Percentiles rank a stretch among this genome's conserved stretches.
Evolutionary conservation across 2,329 filamentous ascomycete species (phyloP).

Genomic region (Colletotrichum scovillei): DNA sequence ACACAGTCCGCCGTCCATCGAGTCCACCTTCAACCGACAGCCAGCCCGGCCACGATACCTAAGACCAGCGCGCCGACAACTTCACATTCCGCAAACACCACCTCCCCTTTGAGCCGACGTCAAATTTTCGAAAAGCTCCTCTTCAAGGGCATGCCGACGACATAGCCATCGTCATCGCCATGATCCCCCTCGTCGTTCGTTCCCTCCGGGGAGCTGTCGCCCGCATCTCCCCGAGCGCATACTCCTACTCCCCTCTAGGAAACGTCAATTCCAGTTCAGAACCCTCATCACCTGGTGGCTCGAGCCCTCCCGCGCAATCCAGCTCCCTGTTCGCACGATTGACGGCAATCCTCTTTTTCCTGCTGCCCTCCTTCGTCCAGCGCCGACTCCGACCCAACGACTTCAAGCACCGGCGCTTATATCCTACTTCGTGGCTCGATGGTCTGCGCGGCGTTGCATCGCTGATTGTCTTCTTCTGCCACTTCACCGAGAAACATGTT

Average conservation of each 20-base stretch:
- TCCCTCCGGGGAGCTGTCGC: constrained; percentile 35
- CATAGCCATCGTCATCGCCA: background rate
- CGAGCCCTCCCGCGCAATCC: background rate
- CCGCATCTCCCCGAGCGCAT: constrained; percentile 26
- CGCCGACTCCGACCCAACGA: constrained; percentile 41
- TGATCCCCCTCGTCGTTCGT: constrained; percentile 35
- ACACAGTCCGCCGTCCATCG: background rate
- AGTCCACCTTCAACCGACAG: background rate
- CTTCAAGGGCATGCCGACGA: constrained; percentile 14
- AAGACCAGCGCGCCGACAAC: background rate
- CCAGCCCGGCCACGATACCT: background rate
- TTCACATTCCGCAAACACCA: background rate
- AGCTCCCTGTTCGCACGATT: constrained; percentile 20
- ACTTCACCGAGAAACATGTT: constrained; percentile 56
- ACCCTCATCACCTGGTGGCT: constrained; percentile 13
- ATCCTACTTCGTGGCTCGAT: constrained; percentile 60
- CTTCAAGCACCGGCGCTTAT: constrained; percentile 40
- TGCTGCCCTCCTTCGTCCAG: constrained; percentile 47
- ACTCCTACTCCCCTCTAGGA: constrained; percentile 21
- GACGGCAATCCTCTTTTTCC: constrained; percentile 38
- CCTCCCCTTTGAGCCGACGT: background rate
- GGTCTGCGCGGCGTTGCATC: constrained; percentile 61
- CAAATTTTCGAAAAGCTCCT: too few relatives aligned
- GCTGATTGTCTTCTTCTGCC: constrained; percentile 59
- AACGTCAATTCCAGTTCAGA: constrained; percentile 18